Conservation (phyloP, 495 filamentous ascomycete species). For the Aspergillus diversus region DNA sequence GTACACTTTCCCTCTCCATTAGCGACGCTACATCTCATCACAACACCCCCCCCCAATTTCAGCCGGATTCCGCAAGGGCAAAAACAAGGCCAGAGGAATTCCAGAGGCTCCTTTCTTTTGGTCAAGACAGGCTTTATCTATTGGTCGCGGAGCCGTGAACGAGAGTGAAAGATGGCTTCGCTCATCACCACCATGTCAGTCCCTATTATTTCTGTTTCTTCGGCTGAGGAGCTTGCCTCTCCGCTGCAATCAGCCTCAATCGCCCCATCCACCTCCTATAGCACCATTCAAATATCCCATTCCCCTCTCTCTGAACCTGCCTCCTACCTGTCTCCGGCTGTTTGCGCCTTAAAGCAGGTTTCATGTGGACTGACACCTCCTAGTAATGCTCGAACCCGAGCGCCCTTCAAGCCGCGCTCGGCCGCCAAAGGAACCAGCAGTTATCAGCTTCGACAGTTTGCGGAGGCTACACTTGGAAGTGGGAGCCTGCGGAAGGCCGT, state of each 20-base stretch:
- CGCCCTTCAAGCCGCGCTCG: conserved; percentile 89
- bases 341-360: conserved; percentile 44
- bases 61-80: conserved; percentile 13
- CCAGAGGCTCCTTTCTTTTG: conserved; percentile 5
- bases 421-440: conserved; percentile 87
- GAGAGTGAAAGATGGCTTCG: conserved; percentile 56
- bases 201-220: conserved; percentile 40
- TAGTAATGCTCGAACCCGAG: conserved; percentile 87
- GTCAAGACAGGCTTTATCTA: conserved; percentile 11
- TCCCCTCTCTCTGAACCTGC: conserved; percentile 40
- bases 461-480: conserved; percentile 93
- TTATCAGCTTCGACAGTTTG: conserved; percentile 96
- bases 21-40: conserved; percentile 10
- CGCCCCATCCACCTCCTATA: conserved; percentile 31
- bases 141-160: neutral
- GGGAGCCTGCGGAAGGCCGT: conserved; percentile 95
- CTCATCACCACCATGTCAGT: conserved; percentile 76
- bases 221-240: conserved; percentile 36
- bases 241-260: conserved; percentile 24
- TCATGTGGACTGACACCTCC: conserved; percentile 49
- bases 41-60: neutral
- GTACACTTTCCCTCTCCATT: conserved; percentile 16
- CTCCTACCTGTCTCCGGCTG: conserved; percentile 46
- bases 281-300: conserved; percentile 39
- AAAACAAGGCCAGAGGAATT: conserved; percentile 15